Base-by-base conservation (phyloP, 2,329 filamentous ascomycete genomes). In the Calonectria multiphialidica region DNA sequence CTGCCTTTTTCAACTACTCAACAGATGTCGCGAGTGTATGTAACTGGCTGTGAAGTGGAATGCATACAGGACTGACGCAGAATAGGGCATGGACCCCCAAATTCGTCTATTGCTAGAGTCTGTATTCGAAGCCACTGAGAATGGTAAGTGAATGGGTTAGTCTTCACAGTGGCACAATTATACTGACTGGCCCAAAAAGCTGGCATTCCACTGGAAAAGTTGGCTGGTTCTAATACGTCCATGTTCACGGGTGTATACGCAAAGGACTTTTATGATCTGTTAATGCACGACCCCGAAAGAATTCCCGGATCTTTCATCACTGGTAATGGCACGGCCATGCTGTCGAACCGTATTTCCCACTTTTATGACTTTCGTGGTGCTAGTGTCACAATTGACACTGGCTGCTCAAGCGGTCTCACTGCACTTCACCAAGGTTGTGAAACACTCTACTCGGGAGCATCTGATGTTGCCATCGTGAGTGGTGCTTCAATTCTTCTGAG, bases 401-500 rank as follows among this genome's bases (percentile, higher is more conserved):
- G 47, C 13, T 70, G 68, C 50, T 70, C 68, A 8, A 35, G 61
- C 10, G n/a, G 28, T 15, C 9, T 70, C 37, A 50, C 62, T 10
- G 61, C 37, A 15, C 21, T 70, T 7, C 68, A 70, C 23, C 68
- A 45, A 4, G 68, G 28, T 18, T 53, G 50, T 12, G 61, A 70
- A 21, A 70, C n/a, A 8, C 28, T 68, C 12, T 57, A 37, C 10
- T 62, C 37, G 0, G 59, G 73, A 8, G 75, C 75, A 13, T 72
- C 70, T 7, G 33, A 71, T 1, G 53, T 71, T 15, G 67, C 74
- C 2, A 47, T 75, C 10, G 73, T 70, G 2, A 57, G 59, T 2
- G 75, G 74, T 10, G 55, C 71, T 33, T 68, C 73, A 8, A 42
- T 77, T 0, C 71, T 74, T 8, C 53, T 76, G 0, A 57, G 64